Evolutionary conservation across 139 green algal species (phyloP), one percentile per base, ranked within the genome.

Genomic region (Haematococcus sp.): DNA sequence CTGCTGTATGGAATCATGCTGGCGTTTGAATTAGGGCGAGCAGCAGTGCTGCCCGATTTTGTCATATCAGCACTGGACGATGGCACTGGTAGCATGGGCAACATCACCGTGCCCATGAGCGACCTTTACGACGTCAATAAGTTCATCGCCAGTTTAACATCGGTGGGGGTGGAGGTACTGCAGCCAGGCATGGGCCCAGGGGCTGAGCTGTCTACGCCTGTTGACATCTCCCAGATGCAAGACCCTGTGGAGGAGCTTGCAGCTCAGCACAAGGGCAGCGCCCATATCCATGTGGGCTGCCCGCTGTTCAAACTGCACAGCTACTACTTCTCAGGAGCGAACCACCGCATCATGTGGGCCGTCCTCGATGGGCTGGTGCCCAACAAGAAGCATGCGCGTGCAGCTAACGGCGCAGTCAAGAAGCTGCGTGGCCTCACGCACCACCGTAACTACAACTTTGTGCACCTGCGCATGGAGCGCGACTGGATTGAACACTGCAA

Each of bases 401-500:
- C 28, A 17, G 22, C 68, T 3, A 44, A 64, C 3, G 19, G 23
- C 17, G 60, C 15, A 44, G 1, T 32, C 4, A 33, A 33, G 28
- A 22, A 59, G 35, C 44, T 72, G 4, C 22, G 20, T 19, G 9
- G 43, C 43, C 30, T 60, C 11, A 59, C 30, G 19, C 30, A 60
- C 40, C 25, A 59, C 17, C 5, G 33, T 23, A 20, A n/a, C 17
- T 82, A 72, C 73, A 85, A 81, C 43, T 75, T 82, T 25, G 19
- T 88, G 23, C 70, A 88, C 56, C 30, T 88, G 44, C 75, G 71
- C 1, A 63, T 81, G 0, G 80, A 84, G 61, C 40, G 66, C 7
- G 77, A 78, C 40, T 88, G 83, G 83, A 13, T 73, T 30, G 65
- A 73, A 23, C 74, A 87, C 55, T 88, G 83, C 65, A 33, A n/a